These are phyloP conservation scores for Tagetes patula DNA, from an alignment of 129 eudicot genomes.

Conservation along the genomic window DNA sequence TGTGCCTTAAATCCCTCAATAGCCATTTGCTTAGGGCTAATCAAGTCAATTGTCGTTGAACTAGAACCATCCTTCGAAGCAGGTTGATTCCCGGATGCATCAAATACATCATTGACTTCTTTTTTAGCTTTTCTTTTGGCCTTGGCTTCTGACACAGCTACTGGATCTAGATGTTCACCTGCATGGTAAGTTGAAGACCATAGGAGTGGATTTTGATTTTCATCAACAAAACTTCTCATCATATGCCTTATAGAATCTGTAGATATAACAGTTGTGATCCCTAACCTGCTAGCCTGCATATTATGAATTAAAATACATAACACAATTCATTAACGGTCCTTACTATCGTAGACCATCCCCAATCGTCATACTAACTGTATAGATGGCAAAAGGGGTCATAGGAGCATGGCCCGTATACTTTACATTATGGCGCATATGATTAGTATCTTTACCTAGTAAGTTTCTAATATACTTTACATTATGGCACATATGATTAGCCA, in stretches of 20 bases:
- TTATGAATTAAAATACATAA: constrained; percentile 6
- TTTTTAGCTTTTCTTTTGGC: constrained; percentile 73
- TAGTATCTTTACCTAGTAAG: too few species aligned
- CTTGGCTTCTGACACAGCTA: constrained; percentile 88
- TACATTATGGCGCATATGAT: too few species aligned
- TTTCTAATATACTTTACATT: too few species aligned
- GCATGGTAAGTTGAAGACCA: constrained; percentile 99
- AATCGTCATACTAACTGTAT: too few species aligned
- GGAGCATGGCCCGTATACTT: too few species aligned
- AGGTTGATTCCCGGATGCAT: constrained; percentile 31
- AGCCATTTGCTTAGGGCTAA: constrained; percentile 90
- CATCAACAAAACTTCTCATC: constrained; percentile 97
- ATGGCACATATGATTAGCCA: too few species aligned
- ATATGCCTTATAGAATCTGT: constrained; percentile 92
- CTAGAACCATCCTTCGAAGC: constrained; percentile 13
- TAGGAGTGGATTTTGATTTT: constrained; percentile 81
- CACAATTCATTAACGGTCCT: not conserved
- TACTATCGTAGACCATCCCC: too few species aligned
- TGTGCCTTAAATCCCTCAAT: constrained; percentile 94
- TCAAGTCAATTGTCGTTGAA: constrained; percentile 41
- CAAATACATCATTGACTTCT: constrained; percentile 38
- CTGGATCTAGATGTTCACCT: constrained; percentile 83
- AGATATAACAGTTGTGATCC: constrained; percentile 86
- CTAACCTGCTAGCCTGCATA: constrained; percentile 87
- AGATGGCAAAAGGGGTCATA: too few species aligned